Percentiles rank a stretch among this genome's conserved stretches.
Conservation (phyloP, 371 early-diverging fungal species). For the Mortierella sp. region DNA sequence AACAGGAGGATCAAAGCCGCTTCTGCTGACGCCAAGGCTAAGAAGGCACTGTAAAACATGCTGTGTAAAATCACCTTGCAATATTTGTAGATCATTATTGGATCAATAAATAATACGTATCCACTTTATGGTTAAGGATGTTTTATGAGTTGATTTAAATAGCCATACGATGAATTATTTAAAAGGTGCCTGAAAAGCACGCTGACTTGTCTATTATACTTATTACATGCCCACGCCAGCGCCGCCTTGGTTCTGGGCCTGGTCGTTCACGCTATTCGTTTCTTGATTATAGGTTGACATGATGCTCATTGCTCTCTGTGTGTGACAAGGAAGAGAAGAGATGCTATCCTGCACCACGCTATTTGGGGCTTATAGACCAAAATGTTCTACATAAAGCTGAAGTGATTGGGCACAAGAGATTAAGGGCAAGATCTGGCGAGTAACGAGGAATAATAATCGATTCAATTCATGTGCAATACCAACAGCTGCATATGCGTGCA, state of each 20-base stretch:
- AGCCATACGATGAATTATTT: not conserved
- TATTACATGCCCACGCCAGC: slow-evolving; percentile 13
- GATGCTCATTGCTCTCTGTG: too few species aligned
- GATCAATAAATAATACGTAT: not conserved
- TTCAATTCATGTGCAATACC: not conserved
- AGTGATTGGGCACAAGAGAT: too few species aligned
- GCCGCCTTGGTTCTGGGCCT: not conserved
- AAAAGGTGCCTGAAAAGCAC: not conserved
- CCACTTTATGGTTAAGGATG: not conserved
- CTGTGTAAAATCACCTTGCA: not conserved
- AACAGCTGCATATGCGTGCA: not conserved
- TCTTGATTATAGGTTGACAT: slow-evolving; percentile 21
- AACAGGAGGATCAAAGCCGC: slow-evolving; percentile 31
- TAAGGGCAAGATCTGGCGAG: slow-evolving; percentile 1
- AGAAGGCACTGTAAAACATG: slow-evolving; percentile 22
- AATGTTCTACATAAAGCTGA: not conserved
- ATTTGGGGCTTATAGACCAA: not conserved
- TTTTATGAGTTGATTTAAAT: not conserved
- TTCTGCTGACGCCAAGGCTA: slow-evolving; percentile 7
- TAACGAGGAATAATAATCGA: slow-evolving; percentile 5
- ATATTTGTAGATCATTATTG: not conserved
- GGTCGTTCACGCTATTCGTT: not conserved
- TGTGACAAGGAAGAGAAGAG: too few species aligned
- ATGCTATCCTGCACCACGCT: slow-evolving; percentile 21
- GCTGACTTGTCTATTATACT: not conserved